These are phyloP conservation scores for Colletotrichum cordylinicola DNA, from an alignment of 2,329 filamentous ascomycete species.

Conservation along the genomic window DNA sequence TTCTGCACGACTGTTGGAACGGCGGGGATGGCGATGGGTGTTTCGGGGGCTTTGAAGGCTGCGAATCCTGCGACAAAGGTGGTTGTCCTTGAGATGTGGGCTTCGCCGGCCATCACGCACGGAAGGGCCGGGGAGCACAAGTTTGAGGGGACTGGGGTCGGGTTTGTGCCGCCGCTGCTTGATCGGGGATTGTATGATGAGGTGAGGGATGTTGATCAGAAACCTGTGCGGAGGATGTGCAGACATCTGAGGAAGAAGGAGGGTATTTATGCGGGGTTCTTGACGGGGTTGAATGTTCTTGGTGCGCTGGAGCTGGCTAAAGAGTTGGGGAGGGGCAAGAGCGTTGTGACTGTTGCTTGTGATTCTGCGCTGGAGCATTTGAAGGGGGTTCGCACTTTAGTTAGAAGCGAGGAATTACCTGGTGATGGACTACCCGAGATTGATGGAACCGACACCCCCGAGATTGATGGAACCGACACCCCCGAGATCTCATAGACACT, in stretches of 20 bases:
- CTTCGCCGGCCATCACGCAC: background rate
- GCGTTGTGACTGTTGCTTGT: background rate
- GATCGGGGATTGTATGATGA: background rate
- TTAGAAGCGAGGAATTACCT: background rate
- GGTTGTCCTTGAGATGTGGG: background rate
- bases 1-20: conserved; percentile 20
- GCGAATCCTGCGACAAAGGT: background rate
- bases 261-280: background rate
- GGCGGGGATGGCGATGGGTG: conserved; percentile 14
- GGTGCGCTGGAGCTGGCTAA: background rate
- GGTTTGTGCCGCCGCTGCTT: background rate
- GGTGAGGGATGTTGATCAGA: background rate
- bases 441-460: too few relatives aligned
- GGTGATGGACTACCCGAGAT: background rate
- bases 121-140: background rate
- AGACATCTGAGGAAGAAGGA: background rate
- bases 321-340: conserved; percentile 2
- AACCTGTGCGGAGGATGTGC: background rate
- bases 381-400: background rate
- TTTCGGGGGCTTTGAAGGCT: background rate
- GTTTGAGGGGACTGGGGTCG: background rate
- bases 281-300: background rate
- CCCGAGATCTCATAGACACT: too few relatives aligned
- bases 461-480: too few relatives aligned
- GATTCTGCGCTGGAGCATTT: conserved; percentile 7